Evolutionary conservation across 2,329 filamentous ascomycete genomes (phyloP).

Genomic region (Ophidiomyces ophidiicola): DNA sequence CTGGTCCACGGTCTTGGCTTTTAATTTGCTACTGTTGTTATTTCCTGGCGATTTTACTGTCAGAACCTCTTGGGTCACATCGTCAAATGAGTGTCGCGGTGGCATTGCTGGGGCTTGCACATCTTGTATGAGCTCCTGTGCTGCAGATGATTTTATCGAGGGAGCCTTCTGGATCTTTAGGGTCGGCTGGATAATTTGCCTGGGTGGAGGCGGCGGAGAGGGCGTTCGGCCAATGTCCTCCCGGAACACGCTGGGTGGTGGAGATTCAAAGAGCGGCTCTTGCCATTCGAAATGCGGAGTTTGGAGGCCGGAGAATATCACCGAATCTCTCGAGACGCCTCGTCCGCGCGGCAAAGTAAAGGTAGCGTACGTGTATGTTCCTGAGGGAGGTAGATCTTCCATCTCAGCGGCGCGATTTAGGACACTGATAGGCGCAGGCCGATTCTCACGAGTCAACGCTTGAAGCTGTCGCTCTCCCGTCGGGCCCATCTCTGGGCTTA

Average conservation of each 20-base stretch:
- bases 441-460: slow-evolving; percentile 17
- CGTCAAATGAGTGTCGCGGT: slow-evolving; percentile 13
- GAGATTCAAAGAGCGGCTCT: slow-evolving; percentile 38
- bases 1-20: slow-evolving; percentile 19
- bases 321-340: slow-evolving; percentile 56
- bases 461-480: slow-evolving; percentile 31
- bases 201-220: slow-evolving; percentile 22
- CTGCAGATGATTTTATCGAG: slow-evolving; percentile 15
- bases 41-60: slow-evolving; percentile 5
- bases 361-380: slow-evolving; percentile 75
- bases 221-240: slow-evolving; percentile 22
- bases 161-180: slow-evolving; percentile 22
- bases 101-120: slow-evolving; percentile 8
- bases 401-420: slow-evolving; percentile 16
- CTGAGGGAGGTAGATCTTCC: slow-evolving; percentile 28
- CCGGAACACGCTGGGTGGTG: slow-evolving; percentile 22
- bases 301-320: slow-evolving; percentile 45
- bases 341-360: slow-evolving; percentile 76
- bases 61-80: slow-evolving; percentile 6
- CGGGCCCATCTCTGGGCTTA: slow-evolving; percentile 33
- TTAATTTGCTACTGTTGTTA: slow-evolving; percentile 2
- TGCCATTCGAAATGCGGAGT: slow-evolving; percentile 53
- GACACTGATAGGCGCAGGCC: slow-evolving; percentile 26
- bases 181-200: slow-evolving; percentile 12
- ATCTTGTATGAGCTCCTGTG: slow-evolving; percentile 4